Evolutionary conservation across 768 basidiomycete species (phyloP).

Genomic region (Russula compacta): DNA sequence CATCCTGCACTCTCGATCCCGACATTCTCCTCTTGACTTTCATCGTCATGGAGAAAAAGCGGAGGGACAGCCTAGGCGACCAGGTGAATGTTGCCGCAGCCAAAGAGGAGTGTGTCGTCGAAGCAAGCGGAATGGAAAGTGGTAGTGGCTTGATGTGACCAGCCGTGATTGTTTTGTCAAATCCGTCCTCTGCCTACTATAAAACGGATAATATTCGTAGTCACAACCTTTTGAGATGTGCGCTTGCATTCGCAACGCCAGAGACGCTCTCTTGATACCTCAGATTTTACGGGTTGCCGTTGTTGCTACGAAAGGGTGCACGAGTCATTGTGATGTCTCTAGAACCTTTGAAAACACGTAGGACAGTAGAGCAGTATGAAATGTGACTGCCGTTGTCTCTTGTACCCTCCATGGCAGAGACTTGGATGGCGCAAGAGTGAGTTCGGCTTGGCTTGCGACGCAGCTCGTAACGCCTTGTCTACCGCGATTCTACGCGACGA

Average conservation of each 20-base stretch:
- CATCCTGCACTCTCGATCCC: constrained; percentile 36
- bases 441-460: background rate
- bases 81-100: constrained; percentile 17
- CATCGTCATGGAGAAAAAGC: constrained; percentile 46
- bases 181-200: background rate
- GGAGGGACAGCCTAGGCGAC: constrained; percentile 30
- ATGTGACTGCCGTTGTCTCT: too few species aligned
- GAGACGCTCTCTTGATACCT: background rate
- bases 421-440: background rate
- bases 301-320: background rate
- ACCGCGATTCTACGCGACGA: background rate
- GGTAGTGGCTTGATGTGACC: constrained; percentile 17
- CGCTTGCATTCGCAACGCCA: background rate
- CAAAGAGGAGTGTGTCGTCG: constrained; percentile 20
- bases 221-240: background rate
- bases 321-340: too few species aligned
- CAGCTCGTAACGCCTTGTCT: background rate
- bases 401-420: background rate
- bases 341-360: background rate
- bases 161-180: background rate
- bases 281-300: background rate
- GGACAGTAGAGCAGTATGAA: background rate
- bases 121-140: constrained; percentile 23
- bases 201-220: background rate
- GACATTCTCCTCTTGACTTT: constrained; percentile 48